Evolutionary conservation across 2,329 filamentous ascomycete species (phyloP).

Genomic region (Aspergillus tubingensis): DNA sequence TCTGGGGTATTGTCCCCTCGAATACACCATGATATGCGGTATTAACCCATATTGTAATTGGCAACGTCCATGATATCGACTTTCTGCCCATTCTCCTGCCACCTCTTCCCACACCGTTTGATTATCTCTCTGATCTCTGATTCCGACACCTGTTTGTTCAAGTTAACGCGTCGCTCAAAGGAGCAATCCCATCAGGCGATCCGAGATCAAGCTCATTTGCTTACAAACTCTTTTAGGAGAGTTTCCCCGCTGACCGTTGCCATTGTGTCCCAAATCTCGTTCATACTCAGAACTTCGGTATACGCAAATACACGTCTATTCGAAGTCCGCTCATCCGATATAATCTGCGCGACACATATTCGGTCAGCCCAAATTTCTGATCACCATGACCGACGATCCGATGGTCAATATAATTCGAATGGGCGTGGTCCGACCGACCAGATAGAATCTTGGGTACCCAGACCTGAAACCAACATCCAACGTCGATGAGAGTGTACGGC

Average conservation of each 20-base stretch:
- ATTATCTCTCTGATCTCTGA: background rate
- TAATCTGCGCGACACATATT: conserved; percentile 50
- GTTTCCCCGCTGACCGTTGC: conserved; percentile 49
- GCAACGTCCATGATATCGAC: background rate
- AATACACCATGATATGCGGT: conserved; percentile 38
- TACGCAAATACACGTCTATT: conserved; percentile 48
- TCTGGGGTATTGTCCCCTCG: conserved; percentile 53
- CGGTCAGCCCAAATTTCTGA: conserved; percentile 39
- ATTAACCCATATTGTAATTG: background rate
- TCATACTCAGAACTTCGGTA: conserved; percentile 43
- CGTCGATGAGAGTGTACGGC: too few relatives aligned
- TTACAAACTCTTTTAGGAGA: background rate
- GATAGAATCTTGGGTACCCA: background rate
- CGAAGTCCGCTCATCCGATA: conserved; percentile 52
- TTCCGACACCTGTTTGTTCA: too few relatives aligned
- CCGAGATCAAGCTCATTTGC: too few relatives aligned
- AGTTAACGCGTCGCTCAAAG: too few relatives aligned
- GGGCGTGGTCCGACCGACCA: background rate
- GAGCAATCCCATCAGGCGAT: too few relatives aligned
- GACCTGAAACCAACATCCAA: background rate
- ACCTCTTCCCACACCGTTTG: background rate
- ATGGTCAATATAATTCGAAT: background rate
- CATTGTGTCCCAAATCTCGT: conserved; percentile 43
- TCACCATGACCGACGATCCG: conserved; percentile 37
- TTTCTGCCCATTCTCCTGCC: background rate